Evolutionary conservation across 305 asterid species (phyloP).

Genomic region (Solanum aculeatissimum): DNA sequence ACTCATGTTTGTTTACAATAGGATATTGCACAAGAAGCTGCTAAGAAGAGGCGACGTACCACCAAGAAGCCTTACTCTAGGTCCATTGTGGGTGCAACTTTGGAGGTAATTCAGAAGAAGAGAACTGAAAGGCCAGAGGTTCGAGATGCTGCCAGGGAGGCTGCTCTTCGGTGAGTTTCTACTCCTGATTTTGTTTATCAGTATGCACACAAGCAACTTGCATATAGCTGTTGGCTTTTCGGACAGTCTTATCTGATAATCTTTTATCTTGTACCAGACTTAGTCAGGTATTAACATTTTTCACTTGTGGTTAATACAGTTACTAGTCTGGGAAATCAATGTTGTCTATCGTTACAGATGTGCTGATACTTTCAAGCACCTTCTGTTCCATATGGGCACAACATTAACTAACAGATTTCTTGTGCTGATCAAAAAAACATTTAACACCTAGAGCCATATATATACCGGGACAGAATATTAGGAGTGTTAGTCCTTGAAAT

Average conservation of each 20-base stretch:
- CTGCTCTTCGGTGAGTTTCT: constrained; percentile 53
- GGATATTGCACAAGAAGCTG: constrained; percentile 77
- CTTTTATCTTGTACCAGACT: neutral
- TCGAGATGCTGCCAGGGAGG: constrained; percentile 90
- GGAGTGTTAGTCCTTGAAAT: neutral
- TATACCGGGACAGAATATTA: neutral
- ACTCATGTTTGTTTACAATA: neutral
- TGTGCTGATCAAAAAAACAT: neutral
- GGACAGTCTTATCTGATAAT: neutral
- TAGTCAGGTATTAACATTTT: neutral
- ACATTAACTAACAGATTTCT: constrained; percentile 2
- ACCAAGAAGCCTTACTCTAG: constrained; percentile 80
- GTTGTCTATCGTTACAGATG: neutral
- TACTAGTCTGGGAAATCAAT: neutral
- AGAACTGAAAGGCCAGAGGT: constrained; percentile 79
- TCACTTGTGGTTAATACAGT: neutral
- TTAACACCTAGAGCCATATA: neutral
- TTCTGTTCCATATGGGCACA: constrained; percentile 43
- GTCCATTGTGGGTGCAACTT: constrained; percentile 82
- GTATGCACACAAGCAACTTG: neutral
- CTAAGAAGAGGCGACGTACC: constrained; percentile 82
- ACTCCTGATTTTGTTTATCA: neutral
- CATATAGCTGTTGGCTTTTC: neutral
- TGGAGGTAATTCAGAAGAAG: constrained; percentile 81
- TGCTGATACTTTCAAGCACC: neutral